A percentile compares a stretch with the other conserved stretches of the same genome.
Evolutionary conservation across 2,329 filamentous ascomycete species (phyloP).

Genomic region (Zasmidium angulare): DNA sequence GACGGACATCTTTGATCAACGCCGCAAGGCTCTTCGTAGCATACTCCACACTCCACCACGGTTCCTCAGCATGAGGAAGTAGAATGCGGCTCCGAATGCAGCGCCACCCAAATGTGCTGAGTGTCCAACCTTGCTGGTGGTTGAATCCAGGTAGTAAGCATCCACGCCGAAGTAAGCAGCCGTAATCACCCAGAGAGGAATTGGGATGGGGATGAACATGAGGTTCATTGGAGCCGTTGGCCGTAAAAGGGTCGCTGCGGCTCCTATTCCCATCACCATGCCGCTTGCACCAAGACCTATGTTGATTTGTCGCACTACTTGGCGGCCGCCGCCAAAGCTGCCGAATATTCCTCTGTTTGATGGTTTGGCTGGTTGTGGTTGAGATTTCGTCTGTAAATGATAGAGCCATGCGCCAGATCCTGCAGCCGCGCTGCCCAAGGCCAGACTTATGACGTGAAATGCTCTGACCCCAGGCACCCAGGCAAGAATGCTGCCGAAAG

Average conservation of each 20-base stretch:
- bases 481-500: slow-evolving; percentile 38
- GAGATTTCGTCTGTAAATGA: slow-evolving; percentile 7
- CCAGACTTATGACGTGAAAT: slow-evolving; percentile 24
- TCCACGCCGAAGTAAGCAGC: slow-evolving; percentile 40
- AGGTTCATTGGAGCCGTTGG: slow-evolving; percentile 37
- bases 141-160: slow-evolving; percentile 38
- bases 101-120: slow-evolving; percentile 48
- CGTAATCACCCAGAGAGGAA: slow-evolving; percentile 42
- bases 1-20: background rate
- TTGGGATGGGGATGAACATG: slow-evolving; percentile 38
- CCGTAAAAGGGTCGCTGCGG: slow-evolving; percentile 40
- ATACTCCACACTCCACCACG: slow-evolving; percentile 23
- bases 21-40: slow-evolving; percentile 1
- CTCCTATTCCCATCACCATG: slow-evolving; percentile 41
- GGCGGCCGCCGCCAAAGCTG: too few species aligned
- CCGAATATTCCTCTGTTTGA: background rate
- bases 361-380: background rate
- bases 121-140: slow-evolving; percentile 37
- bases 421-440: slow-evolving; percentile 27
- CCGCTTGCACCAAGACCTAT: slow-evolving; percentile 42
- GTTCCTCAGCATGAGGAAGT: slow-evolving; percentile 27
- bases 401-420: slow-evolving; percentile 26
- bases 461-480: slow-evolving; percentile 30
- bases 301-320: background rate
- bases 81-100: slow-evolving; percentile 39